phyloP scores from a whole-genome alignment of 257 asterid species.

The Prunella vulgaris region DNA sequence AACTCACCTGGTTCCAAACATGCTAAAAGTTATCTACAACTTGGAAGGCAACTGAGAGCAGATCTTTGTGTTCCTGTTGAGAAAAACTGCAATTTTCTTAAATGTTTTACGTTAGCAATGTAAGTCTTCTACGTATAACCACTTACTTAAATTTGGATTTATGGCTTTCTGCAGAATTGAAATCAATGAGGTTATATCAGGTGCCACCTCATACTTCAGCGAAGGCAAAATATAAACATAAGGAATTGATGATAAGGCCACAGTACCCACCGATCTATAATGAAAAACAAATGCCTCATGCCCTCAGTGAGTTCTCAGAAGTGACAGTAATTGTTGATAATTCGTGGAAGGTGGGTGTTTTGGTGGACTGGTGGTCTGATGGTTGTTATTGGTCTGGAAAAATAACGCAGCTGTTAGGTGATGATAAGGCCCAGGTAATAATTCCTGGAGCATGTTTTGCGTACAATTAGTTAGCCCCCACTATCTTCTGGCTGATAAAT shows the following conservation, averaged over 20 bases:
- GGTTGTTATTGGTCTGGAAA: slow-evolving; percentile 70
- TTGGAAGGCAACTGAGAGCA: neutral
- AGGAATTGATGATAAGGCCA: slow-evolving; percentile 64
- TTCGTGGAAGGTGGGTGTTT: slow-evolving; percentile 72
- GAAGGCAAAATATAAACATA: slow-evolving; percentile 17
- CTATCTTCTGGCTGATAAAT: neutral
- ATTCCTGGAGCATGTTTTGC: neutral
- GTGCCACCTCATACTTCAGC: neutral
- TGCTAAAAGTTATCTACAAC: neutral
- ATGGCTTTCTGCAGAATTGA: slow-evolving; percentile 38
- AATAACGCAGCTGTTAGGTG: slow-evolving; percentile 37
- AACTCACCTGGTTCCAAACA: no score
- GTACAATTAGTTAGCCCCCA: neutral
- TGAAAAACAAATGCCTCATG: slow-evolving; percentile 28
- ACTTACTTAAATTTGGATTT: neutral
- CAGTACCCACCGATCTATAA: slow-evolving; percentile 48
- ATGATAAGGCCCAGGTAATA: slow-evolving; percentile 57
- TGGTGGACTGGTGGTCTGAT: slow-evolving; percentile 60
- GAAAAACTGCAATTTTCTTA: neutral
- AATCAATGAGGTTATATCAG: slow-evolving; percentile 44
- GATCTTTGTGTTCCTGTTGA: neutral
- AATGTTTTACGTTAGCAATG: neutral
- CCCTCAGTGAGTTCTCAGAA: slow-evolving; percentile 31
- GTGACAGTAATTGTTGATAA: slow-evolving; percentile 41
- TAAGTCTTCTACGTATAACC: neutral